Conservation (phyloP, 129 eudicot species). For the Flaveria linearis region DNA sequence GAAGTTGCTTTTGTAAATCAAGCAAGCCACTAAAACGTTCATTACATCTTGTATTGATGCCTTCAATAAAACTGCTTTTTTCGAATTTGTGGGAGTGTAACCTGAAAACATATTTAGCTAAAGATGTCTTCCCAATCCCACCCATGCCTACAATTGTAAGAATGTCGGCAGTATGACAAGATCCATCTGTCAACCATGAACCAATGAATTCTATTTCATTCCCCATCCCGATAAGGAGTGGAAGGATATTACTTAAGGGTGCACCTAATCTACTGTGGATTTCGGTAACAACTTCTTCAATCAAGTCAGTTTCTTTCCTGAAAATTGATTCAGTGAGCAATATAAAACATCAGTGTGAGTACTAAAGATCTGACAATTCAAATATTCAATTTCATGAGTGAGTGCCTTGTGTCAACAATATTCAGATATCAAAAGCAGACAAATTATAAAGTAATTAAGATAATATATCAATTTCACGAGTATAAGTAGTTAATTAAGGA, state of each 20-base stretch:
- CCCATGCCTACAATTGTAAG: slow-evolving; percentile 24
- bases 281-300: neutral
- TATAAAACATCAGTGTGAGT: neutral
- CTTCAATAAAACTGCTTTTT: slow-evolving; percentile 29
- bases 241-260: neutral
- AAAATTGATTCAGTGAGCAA: neutral
- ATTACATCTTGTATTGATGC: neutral
- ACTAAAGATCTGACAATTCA: too few relatives aligned
- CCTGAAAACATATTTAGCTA: slow-evolving; percentile 24
- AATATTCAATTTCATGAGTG: too few relatives aligned
- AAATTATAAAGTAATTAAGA: too few relatives aligned
- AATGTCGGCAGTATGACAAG: neutral
- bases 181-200: slow-evolving; percentile 15
- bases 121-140: slow-evolving; percentile 44
- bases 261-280: neutral
- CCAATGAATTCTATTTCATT: neutral
- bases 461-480: too few relatives aligned
- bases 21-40: slow-evolving; percentile 19
- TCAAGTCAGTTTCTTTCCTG: slow-evolving; percentile 8
- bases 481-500: too few relatives aligned
- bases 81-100: slow-evolving; percentile 22
- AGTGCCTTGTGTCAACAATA: too few relatives aligned
- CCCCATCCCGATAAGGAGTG: neutral
- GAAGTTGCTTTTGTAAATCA: slow-evolving; percentile 36
- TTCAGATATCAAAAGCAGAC: too few relatives aligned